Percentiles rank a stretch among this genome's conserved stretches.
phyloP scores from a whole-genome alignment of 176 grass and related monocot species.

The Oryza officinalis region DNA sequence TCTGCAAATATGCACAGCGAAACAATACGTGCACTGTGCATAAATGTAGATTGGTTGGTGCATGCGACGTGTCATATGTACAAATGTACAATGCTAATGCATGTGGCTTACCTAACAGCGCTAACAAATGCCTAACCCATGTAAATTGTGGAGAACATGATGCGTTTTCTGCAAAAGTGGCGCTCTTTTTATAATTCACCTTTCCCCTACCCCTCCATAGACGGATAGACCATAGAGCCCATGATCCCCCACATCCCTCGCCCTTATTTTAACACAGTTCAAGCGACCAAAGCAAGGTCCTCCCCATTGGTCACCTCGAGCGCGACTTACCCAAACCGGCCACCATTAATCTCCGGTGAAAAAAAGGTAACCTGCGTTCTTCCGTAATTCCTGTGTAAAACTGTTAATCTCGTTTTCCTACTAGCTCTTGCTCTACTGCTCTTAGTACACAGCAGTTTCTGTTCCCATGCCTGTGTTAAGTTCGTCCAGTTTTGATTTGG shows the following conservation, averaged over 20 bases:
- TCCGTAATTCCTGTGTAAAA: not conserved
- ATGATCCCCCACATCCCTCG: not conserved
- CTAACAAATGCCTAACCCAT: not conserved
- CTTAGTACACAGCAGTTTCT: not conserved
- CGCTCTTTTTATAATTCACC: not conserved
- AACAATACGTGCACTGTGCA: not conserved
- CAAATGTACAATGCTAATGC: not conserved
- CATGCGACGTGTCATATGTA: not conserved
- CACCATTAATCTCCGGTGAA: conserved; percentile 17
- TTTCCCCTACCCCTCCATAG: conserved; percentile 24
- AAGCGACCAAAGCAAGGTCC: not conserved
- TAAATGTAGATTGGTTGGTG: not conserved
- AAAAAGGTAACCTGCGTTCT: conserved; percentile 30
- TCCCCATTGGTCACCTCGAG: not conserved
- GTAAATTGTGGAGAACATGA: not conserved
- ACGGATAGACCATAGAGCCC: not conserved
- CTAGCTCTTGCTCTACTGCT: not conserved
- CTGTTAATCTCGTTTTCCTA: not conserved
- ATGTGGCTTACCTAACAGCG: not conserved
- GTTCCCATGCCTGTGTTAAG: not conserved
- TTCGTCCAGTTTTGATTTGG: conserved; percentile 23
- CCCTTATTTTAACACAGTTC: not conserved
- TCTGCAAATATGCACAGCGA: too few relatives aligned
- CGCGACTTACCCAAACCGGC: not conserved
- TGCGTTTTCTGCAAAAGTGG: not conserved